These are phyloP conservation scores for Alternaria ethzedia DNA, from an alignment of 2,329 filamentous ascomycete species.

Conservation along the genomic window DNA sequence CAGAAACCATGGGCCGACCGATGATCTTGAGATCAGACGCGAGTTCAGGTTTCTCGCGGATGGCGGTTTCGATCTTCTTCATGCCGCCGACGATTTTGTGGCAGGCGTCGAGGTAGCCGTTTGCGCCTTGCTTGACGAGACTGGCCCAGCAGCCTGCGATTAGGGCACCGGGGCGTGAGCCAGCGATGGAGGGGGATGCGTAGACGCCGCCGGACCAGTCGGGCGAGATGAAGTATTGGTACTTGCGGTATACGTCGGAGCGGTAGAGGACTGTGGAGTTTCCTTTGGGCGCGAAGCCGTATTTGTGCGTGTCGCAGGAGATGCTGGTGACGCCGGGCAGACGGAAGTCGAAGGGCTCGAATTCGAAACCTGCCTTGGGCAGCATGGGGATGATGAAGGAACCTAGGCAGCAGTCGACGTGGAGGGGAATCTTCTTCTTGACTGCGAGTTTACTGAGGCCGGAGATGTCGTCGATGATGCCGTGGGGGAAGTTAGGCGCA, in stretches of 20 bases:
- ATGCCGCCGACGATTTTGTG: slow-evolving; percentile 85
- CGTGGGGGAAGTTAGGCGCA: slow-evolving; percentile 96
- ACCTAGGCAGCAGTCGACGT: slow-evolving; percentile 97
- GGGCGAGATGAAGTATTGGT: slow-evolving; percentile 96
- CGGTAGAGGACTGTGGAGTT: slow-evolving; percentile 95
- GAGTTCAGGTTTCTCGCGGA: slow-evolving; percentile 72
- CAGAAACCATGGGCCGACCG: slow-evolving; percentile 85
- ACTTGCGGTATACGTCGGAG: slow-evolving; percentile 74
- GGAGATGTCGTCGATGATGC: slow-evolving; percentile 94
- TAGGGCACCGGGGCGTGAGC: slow-evolving; percentile 87
- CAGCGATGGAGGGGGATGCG: slow-evolving; percentile 88
- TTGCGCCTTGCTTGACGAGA: slow-evolving; percentile 85
- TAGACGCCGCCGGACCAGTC: slow-evolving; percentile 98
- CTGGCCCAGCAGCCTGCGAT: slow-evolving; percentile 97
- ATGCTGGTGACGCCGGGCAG: slow-evolving; percentile 94
- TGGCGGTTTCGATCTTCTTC: slow-evolving; percentile 78
- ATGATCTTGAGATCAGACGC: slow-evolving; percentile 77
- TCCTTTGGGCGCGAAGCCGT: slow-evolving; percentile 97
- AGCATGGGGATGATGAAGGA: slow-evolving; percentile 95
- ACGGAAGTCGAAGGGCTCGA: slow-evolving; percentile 89
- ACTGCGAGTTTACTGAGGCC: slow-evolving; percentile 82
- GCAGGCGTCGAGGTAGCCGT: slow-evolving; percentile 86
- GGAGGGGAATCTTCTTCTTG: slow-evolving; percentile 80
- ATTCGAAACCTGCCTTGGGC: slow-evolving; percentile 89
- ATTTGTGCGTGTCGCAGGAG: slow-evolving; percentile 97